Evolutionary conservation across 495 filamentous ascomycete species (phyloP).

Genomic region (Penicillium robsamsonii): DNA sequence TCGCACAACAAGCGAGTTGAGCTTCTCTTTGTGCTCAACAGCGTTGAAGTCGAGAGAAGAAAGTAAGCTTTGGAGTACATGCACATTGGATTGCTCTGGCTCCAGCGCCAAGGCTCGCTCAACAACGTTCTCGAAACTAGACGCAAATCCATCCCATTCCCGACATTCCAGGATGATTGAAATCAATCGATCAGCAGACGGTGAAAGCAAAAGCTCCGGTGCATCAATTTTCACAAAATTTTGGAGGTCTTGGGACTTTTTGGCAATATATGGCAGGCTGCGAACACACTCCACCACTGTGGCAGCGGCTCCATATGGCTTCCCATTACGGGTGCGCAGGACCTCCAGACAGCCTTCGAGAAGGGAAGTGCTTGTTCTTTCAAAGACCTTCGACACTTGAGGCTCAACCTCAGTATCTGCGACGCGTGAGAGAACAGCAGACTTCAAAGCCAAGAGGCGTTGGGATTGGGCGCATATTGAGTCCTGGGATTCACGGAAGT

Average conservation of each 20-base stretch:
- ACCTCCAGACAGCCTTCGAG: constrained; percentile 50
- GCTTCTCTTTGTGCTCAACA: constrained; percentile 32
- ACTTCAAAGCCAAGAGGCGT: constrained; percentile 61
- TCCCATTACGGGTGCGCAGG: constrained; percentile 64
- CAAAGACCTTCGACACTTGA: constrained; percentile 24
- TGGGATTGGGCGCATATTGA: constrained; percentile 56
- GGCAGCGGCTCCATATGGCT: constrained; percentile 76
- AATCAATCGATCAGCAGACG: constrained; percentile 50
- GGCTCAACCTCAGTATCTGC: constrained; percentile 27
- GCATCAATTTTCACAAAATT: constrained; percentile 47
- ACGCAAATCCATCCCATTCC: constrained; percentile 41
- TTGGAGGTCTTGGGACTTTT: constrained; percentile 34
- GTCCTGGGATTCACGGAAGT: constrained; percentile 68
- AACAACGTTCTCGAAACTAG: constrained; percentile 41
- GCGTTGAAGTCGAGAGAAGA: constrained; percentile 42
- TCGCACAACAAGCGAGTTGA: constrained; percentile 38
- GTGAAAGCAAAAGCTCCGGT: constrained; percentile 52
- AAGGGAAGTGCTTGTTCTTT: constrained; percentile 34
- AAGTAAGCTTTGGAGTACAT: constrained; percentile 42
- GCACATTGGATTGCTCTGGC: constrained; percentile 38
- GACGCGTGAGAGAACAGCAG: constrained; percentile 39
- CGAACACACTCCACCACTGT: constrained; percentile 53
- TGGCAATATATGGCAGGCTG: constrained; percentile 41
- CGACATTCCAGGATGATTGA: constrained; percentile 40
- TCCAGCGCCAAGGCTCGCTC: constrained; percentile 39